These are phyloP conservation scores for Xylaria cubensis DNA, from an alignment of 495 filamentous ascomycete species.

Conservation along the genomic window DNA sequence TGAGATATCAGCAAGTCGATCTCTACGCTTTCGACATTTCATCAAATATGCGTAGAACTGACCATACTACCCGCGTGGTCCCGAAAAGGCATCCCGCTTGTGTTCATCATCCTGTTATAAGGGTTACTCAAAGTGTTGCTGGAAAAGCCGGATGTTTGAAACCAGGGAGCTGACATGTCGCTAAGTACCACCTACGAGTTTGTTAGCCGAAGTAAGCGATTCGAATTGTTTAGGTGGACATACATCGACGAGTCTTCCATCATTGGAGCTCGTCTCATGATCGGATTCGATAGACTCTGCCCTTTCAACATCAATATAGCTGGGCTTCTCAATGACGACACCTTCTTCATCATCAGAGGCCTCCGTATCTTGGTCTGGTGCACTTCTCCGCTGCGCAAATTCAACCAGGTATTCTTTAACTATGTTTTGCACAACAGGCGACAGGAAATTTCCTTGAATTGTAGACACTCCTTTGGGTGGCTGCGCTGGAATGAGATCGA, in stretches of 20 bases:
- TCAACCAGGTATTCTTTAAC: constrained; percentile 77
- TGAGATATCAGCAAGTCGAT: constrained; percentile 20
- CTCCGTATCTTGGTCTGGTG: constrained; percentile 30
- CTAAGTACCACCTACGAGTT: constrained; percentile 73
- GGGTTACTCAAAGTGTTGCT: constrained; percentile 90
- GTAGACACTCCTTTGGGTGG: constrained; percentile 89
- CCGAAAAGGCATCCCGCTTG: constrained; percentile 81
- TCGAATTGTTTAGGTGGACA: constrained; percentile 18
- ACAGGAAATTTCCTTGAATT: constrained; percentile 92
- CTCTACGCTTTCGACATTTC: neutral
- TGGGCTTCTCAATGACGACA: constrained; percentile 45
- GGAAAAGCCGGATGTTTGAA: constrained; percentile 75
- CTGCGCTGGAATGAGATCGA: constrained; percentile 91
- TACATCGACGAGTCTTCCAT: constrained; percentile 74
- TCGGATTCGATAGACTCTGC: constrained; percentile 42
- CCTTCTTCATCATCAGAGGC: constrained; percentile 27
- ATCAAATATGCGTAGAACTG: constrained; percentile 39
- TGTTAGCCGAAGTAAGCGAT: constrained; percentile 22
- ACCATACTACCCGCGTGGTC: constrained; percentile 98
- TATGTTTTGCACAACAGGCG: constrained; percentile 69
- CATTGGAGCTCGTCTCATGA: constrained; percentile 40
- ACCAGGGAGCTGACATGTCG: constrained; percentile 99
- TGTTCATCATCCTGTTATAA: constrained; percentile 98
- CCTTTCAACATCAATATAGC: constrained; percentile 62
- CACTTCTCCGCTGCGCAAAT: constrained; percentile 49